Evolutionary conservation across 106 monocot genomes (phyloP).

Genomic region (Dioscorea zingiberensis): DNA sequence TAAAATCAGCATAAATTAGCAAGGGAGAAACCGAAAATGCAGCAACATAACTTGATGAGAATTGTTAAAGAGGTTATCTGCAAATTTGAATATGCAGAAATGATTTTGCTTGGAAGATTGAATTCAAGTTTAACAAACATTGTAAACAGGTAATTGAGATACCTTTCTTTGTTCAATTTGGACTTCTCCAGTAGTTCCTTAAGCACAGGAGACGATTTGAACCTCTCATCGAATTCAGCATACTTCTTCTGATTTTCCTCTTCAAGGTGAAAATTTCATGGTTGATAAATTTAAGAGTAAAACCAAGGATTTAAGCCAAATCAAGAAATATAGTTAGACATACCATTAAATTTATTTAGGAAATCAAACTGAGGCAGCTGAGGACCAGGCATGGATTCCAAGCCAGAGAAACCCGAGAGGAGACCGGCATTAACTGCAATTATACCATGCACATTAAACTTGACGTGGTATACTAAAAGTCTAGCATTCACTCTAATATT

Average conservation of each 20-base stretch:
- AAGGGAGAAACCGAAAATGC: too few relatives aligned
- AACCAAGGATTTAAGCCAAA: background rate
- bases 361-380: constrained; percentile 44
- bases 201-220: constrained; percentile 40
- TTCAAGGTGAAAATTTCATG: constrained; percentile 6
- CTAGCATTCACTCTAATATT: too few relatives aligned
- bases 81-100: background rate
- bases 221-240: constrained; percentile 32
- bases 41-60: too few relatives aligned
- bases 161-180: constrained; percentile 38
- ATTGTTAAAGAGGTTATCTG: background rate
- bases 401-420: constrained; percentile 36
- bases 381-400: constrained; percentile 43
- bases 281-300: background rate
- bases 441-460: too few relatives aligned
- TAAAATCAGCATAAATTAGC: too few relatives aligned
- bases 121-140: background rate
- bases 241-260: constrained; percentile 54
- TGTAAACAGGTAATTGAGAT: background rate
- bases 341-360: constrained; percentile 40
- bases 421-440: constrained; percentile 42
- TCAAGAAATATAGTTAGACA: background rate
- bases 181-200: constrained; percentile 46
- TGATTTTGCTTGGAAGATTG: too few relatives aligned
- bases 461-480: too few relatives aligned